Evolutionary conservation across 192 early-diverging fungal species (phyloP), one percentile per base, ranked within the genome.

Genomic region (Coemansia sp.): DNA sequence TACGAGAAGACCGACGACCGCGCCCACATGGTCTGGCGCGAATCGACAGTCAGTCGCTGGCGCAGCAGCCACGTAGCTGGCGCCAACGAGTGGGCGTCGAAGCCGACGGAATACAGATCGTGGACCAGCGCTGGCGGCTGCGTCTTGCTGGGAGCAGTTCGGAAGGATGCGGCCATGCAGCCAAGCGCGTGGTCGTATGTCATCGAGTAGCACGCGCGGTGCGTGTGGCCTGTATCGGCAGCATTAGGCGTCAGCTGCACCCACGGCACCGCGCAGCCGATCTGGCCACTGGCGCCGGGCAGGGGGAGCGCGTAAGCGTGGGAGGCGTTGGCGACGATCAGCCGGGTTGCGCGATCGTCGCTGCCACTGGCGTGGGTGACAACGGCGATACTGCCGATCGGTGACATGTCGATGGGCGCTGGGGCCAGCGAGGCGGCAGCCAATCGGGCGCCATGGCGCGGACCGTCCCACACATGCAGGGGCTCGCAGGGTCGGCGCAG

Each of bases 1-100:
- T 66, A 75, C 25, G 73, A 75, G 46, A 75, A 72, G 34, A 78
- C 41, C 29, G 67, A 53, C 10, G 77, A 67, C 13, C 69, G 56
- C 2, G 77, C 72, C 62, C 61, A 49, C 11, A 63, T 56, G 17
- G 25, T 74, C 62, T 80, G 77, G 36, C 64, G 32, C 36, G 77
- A 80, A 5, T n/a, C 33, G 14, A 70, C 63, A 0, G 67, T 33
- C 2, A 74, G 29, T 0, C 55, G 25, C 40, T 46, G 56, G n/a
- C 56, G 40, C 23, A 55, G 36, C 13, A 13, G 58, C 65, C 56
- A 65, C 61, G 19, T 10, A 7, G 25, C 35, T 29, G 23, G 54
- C 19, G 2, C 48, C 36, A 11, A 20, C 59, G 42, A 50, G 20
- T 25, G 48, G 4, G 54, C 54, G n/a, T 56, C 34, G 7, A 32